phyloP scores from a whole-genome alignment of 2,329 filamentous ascomycete genomes.

The Fusarium sp. region DNA sequence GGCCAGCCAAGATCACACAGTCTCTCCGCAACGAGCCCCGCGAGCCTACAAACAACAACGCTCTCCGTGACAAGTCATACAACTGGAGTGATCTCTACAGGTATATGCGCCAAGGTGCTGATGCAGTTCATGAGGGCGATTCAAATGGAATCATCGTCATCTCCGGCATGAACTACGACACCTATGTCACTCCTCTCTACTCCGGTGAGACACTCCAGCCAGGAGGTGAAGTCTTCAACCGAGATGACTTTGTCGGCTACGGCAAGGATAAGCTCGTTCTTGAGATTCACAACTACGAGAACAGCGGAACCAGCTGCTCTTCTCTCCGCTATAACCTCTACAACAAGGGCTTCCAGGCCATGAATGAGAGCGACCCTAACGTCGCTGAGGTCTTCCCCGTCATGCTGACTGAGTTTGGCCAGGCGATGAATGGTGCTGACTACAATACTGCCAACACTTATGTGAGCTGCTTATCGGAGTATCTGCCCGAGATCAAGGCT shows the following conservation, averaged over 20 bases:
- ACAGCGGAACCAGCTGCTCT: conserved; percentile 57
- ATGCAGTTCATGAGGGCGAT: conserved; percentile 61
- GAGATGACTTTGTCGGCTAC: conserved; percentile 58
- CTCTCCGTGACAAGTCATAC: conserved; percentile 52
- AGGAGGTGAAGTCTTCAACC: conserved; percentile 54
- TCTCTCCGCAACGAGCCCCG: conserved; percentile 63
- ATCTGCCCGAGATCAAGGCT: conserved; percentile 56
- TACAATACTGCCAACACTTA: conserved; percentile 56
- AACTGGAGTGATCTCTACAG: conserved; percentile 67
- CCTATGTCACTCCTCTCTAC: conserved; percentile 61
- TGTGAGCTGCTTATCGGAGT: conserved; percentile 59
- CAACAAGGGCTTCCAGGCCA: conserved; percentile 62
- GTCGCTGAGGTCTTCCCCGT: conserved; percentile 51
- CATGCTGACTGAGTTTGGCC: conserved; percentile 64
- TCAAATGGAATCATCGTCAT: conserved; percentile 64
- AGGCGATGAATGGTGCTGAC: conserved; percentile 57
- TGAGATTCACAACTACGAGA: conserved; percentile 70
- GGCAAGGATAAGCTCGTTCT: conserved; percentile 63
- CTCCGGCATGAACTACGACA: conserved; percentile 67
- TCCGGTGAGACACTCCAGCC: conserved; percentile 58
- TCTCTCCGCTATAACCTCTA: conserved; percentile 57
- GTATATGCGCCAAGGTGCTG: conserved; percentile 58
- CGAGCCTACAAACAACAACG: conserved; percentile 47
- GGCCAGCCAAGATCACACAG: conserved; percentile 43
- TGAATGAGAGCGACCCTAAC: conserved; percentile 49